A percentile compares a stretch with the other conserved stretches of the same genome.
Conservation (phyloP, 495 filamentous ascomycete species). For the Penicillium coffeae region DNA sequence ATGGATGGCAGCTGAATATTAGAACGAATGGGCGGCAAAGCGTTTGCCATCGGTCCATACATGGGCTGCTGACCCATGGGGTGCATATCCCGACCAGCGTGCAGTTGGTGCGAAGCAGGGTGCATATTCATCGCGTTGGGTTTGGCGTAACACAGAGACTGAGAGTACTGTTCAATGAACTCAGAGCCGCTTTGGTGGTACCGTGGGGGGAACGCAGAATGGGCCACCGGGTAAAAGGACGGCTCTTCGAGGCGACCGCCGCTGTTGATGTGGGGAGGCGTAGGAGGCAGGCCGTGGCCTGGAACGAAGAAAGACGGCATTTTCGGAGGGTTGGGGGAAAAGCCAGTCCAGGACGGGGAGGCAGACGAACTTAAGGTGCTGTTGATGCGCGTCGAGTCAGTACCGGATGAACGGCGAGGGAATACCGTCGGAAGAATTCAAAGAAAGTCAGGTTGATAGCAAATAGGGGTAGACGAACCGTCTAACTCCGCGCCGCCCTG, state of each 20-base stretch:
- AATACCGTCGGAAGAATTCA: constrained; percentile 7
- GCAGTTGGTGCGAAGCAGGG: constrained; percentile 28
- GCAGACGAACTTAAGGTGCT: constrained; percentile 31
- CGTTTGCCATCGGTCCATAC: constrained; percentile 34
- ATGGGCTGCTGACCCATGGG: constrained; percentile 33
- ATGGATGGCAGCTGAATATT: constrained; percentile 44
- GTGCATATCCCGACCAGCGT: constrained; percentile 31
- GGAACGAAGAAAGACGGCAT: constrained; percentile 48
- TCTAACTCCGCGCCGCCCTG: constrained; percentile 43
- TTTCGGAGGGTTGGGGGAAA: constrained; percentile 16
- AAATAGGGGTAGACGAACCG: constrained; percentile 32
- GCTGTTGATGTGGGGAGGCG: constrained; percentile 41
- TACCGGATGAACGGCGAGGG: constrained; percentile 6
- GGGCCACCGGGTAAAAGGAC: constrained; percentile 38
- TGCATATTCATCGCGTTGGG: constrained; percentile 39
- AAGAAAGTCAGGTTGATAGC: constrained; percentile 5
- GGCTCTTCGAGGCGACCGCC: constrained; percentile 42
- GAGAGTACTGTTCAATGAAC: constrained; percentile 50
- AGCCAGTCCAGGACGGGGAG: constrained; percentile 39
- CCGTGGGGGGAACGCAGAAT: constrained; percentile 41
- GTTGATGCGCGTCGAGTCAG: constrained; percentile 12
- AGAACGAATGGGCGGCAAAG: constrained; percentile 41
- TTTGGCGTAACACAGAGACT: constrained; percentile 36
- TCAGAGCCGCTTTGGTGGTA: constrained; percentile 47
- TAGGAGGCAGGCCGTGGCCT: constrained; percentile 45